Percentiles rank a stretch among this genome's conserved stretches.
These are phyloP conservation scores for Gastrolobium bilobum DNA, from an alignment of 306 rosid species.

Conservation along the genomic window DNA sequence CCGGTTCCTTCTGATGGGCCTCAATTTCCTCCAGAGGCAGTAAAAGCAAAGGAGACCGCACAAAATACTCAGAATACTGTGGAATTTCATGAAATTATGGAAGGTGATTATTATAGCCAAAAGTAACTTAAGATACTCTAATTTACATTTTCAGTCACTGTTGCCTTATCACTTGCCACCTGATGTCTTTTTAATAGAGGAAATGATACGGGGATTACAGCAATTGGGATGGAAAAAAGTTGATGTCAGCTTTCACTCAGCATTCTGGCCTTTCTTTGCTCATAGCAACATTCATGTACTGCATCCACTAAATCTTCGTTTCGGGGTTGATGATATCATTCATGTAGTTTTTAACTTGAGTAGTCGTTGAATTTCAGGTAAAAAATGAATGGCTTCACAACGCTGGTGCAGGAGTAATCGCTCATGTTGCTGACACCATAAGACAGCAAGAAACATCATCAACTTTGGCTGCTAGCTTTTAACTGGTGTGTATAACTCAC, in stretches of 20 bases:
- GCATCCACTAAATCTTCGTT: neutral
- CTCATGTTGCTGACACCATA: conserved; percentile 91
- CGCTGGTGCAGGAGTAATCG: conserved; percentile 90
- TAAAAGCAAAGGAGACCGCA: conserved; percentile 88
- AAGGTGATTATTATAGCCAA: conserved; percentile 61
- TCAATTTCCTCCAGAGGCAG: conserved; percentile 83
- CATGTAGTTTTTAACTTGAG: conserved; percentile 34
- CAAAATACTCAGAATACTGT: conserved; percentile 77
- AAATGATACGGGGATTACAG: conserved; percentile 86
- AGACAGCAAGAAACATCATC: conserved; percentile 77
- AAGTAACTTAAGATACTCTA: conserved; percentile 20
- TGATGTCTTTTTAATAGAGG: conserved; percentile 66
- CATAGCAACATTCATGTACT: conserved; percentile 97
- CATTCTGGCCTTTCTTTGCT: conserved; percentile 92
- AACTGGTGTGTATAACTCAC: conserved; percentile 48
- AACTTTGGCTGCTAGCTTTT: conserved; percentile 71
- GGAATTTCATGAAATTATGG: conserved; percentile 91
- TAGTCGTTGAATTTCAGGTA: conserved; percentile 66
- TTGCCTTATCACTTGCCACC: conserved; percentile 32
- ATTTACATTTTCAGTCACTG: neutral
- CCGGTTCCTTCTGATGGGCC: conserved; percentile 82
- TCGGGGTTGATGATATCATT: conserved; percentile 20
- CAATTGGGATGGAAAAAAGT: conserved; percentile 92
- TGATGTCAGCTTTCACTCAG: conserved; percentile 93
- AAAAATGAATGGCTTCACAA: conserved; percentile 94